phyloP scores from a whole-genome alignment of 768 basidiomycete species.

The Kwoniella newhampshirensis region DNA sequence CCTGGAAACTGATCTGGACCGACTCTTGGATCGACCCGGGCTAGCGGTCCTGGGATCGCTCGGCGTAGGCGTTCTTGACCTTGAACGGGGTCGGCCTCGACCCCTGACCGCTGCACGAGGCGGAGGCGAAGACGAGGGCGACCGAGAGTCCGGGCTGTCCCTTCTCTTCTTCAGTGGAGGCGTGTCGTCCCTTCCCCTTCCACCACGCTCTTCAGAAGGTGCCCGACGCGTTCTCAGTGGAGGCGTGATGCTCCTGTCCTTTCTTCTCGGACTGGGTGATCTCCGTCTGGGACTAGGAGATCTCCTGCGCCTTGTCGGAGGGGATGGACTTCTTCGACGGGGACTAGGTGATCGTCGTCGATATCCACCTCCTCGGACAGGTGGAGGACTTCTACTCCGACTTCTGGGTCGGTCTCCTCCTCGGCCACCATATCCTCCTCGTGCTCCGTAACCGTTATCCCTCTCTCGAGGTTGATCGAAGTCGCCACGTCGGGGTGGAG shows the following conservation, averaged over 20 bases:
- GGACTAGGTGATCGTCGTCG: slow-evolving; percentile 31
- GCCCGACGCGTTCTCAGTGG: slow-evolving; percentile 8
- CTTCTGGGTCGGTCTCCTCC: slow-evolving; percentile 12
- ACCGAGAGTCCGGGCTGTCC: neutral
- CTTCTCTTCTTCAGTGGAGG: slow-evolving; percentile 12
- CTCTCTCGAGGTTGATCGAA: slow-evolving; percentile 18
- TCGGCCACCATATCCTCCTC: slow-evolving; percentile 11
- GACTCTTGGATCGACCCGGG: slow-evolving; percentile 1
- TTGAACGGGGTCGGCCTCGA: slow-evolving; percentile 28
- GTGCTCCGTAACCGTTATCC: slow-evolving; percentile 28
- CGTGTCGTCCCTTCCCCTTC: slow-evolving; percentile 18
- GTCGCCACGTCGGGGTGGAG: slow-evolving; percentile 7
- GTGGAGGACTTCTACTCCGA: slow-evolving; percentile 19
- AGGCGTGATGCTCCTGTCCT: slow-evolving; percentile 17
- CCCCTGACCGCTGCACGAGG: slow-evolving; percentile 5
- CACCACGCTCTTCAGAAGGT: slow-evolving; percentile 5
- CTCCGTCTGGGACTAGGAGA: slow-evolving; percentile 10
- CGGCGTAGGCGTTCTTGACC: slow-evolving; percentile 16
- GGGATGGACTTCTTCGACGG: slow-evolving; percentile 17
- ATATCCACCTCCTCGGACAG: slow-evolving; percentile 23
- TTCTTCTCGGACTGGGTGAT: slow-evolving; percentile 20
- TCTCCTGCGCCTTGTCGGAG: slow-evolving; percentile 11
- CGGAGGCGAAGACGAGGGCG: slow-evolving; percentile 8
- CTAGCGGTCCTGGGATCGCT: slow-evolving; percentile 2
- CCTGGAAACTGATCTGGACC: slow-evolving; percentile 5